phyloP scores from a whole-genome alignment of 1,139 yeast genomes.

The Nakaseomyces delphensis region DNA sequence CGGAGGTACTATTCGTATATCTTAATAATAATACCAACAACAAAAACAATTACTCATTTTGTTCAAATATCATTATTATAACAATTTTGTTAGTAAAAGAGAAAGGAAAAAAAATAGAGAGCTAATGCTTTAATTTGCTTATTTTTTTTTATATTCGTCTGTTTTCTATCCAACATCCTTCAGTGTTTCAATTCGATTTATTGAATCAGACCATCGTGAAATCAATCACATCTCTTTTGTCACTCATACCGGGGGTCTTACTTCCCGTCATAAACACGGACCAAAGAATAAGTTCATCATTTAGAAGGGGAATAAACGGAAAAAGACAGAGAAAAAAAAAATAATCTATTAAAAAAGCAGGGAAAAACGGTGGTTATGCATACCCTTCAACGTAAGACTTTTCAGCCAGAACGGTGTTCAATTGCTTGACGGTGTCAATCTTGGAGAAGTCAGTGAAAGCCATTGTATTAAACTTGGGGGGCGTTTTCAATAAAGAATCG shows the following conservation, averaged over 20 bases:
- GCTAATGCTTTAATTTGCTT: no score
- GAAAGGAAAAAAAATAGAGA: no score
- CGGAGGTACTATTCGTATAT: constrained; percentile 47
- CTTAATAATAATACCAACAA: constrained; percentile 7
- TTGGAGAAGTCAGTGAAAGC: constrained; percentile 74
- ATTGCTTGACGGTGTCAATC: constrained; percentile 72
- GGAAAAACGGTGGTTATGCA: constrained; percentile 28
- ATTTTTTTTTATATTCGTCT: background rate
- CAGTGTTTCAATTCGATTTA: background rate
- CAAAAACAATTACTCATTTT: background rate
- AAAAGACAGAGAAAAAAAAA: background rate
- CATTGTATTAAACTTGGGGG: constrained; percentile 35
- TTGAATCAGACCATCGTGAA: constrained; percentile 17
- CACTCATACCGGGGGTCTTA: constrained; percentile 92
- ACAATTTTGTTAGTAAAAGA: constrained; percentile 5
- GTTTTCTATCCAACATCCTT: background rate
- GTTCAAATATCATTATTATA: background rate
- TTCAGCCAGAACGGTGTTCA: constrained; percentile 81
- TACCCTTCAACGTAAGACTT: constrained; percentile 94
- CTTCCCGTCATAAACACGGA: constrained; percentile 95
- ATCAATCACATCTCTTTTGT: constrained; percentile 23
- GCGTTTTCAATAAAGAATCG: background rate
- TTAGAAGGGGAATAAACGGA: background rate
- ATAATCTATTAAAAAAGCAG: background rate
- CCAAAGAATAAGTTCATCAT: constrained; percentile 42